Base-by-base conservation (phyloP, 129 eudicot genomes). In the Escallonia herrerae region DNA sequence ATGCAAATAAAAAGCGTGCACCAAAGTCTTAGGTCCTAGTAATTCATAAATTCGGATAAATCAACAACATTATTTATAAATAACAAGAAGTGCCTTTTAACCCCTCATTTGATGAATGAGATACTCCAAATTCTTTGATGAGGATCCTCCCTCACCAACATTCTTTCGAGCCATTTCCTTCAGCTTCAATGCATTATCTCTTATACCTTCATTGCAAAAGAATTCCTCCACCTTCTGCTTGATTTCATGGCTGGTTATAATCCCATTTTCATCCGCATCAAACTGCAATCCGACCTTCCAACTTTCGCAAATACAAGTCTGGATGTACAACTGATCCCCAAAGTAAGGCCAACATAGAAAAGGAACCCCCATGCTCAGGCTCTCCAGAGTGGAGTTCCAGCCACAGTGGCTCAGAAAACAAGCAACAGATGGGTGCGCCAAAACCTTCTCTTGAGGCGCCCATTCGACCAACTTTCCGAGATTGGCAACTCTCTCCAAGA, bases 391-490 rank as follows among this genome's bases (percentile, higher is more conserved):
- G 39, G 81, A 80, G 48, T 80, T 80, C 84, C 80, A 80, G 22
- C 84, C 81, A 72, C 84, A 80, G 42, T 80, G 81, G n/a, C 72
- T 62, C 54, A 81, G 3, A 60, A 81, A 81, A 68, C 86, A 76
- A 43, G 73, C 76, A 2, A 81, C 45, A 1, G 82, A 59, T 37
- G 80, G 72, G 14, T 81, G 86, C 11, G 58, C 56, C 4, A 81
- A 43, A 42, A 81, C 82, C 48, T 45, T 73, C 55, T 81, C 76
- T 44, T 81, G 80, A 3, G 86, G 76, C 2, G 86, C 82, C 86
- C 82, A 81, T 22, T 60, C 66, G 5, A 81, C 82, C 3, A 81
- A 65, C 65, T 56, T 68, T 38, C 76, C 82, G 10, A 56, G 44
- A 57, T 40, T 40, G 2, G 68, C 63, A 12, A 69, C 68, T 38